Conservation (phyloP, 768 basidiomycete species). For the Rhodosporidiobolus odoratus region DNA sequence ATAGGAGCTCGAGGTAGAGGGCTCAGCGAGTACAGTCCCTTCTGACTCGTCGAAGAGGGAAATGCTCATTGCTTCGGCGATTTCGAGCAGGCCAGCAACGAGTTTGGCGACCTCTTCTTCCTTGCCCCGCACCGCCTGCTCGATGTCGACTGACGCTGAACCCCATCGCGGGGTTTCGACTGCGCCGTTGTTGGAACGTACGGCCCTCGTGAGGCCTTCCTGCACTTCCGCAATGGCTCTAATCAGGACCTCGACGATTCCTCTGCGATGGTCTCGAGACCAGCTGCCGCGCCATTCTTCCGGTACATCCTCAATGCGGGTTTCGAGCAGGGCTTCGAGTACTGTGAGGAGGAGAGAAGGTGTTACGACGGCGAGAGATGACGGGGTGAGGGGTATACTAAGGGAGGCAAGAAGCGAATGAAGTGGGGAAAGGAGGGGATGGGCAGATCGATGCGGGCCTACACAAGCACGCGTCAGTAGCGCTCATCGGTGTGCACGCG, state of each 20-base stretch:
- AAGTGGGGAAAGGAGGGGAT: conserved; percentile 1
- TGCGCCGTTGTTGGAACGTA: too few species aligned
- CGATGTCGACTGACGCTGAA: too few species aligned
- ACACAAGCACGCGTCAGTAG: background rate
- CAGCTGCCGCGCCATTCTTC: conserved; percentile 1
- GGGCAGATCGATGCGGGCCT: background rate
- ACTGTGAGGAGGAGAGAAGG: conserved; percentile 23
- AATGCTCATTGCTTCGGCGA: conserved; percentile 8
- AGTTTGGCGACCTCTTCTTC: conserved; percentile 7
- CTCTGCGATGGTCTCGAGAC: background rate
- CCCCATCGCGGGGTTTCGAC: too few species aligned
- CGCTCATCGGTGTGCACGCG: background rate
- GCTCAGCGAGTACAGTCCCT: background rate
- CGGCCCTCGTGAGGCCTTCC: background rate
- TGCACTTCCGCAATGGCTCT: conserved; percentile 13
- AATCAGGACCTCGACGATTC: background rate
- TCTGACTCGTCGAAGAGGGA: background rate
- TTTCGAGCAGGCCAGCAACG: conserved; percentile 8
- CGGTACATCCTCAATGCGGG: conserved; percentile 19
- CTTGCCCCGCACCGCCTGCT: background rate
- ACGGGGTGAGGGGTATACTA: background rate
- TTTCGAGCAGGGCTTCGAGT: conserved; percentile 26
- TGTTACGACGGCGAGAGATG: conserved; percentile 12
- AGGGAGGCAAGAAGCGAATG: conserved; percentile 7
- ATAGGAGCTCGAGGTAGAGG: background rate